Conservation (phyloP, 768 basidiomycete genomes). For the Candolleomyces eurysporus region DNA sequence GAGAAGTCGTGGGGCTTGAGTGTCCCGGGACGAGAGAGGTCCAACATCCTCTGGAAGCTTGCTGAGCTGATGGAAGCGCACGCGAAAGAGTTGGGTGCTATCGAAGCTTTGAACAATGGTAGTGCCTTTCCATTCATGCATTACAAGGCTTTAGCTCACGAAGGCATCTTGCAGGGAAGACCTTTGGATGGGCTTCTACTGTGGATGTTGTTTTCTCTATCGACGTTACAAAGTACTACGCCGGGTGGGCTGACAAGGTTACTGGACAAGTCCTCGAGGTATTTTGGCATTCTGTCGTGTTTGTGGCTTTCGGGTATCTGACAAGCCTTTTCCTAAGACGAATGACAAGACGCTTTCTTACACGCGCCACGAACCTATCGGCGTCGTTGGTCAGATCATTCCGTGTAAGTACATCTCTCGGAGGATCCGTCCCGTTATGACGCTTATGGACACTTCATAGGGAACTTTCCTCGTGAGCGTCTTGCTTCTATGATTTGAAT, state of each 20-base stretch:
- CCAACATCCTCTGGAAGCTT: constrained; percentile 28
- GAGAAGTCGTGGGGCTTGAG: constrained; percentile 69
- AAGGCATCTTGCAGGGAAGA: constrained; percentile 10
- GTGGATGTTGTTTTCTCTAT: constrained; percentile 16
- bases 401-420: constrained; percentile 52
- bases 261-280: constrained; percentile 17
- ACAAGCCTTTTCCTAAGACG: constrained; percentile 33
- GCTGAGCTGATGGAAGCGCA: constrained; percentile 28
- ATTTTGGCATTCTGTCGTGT: not conserved
- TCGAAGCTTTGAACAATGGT: constrained; percentile 25
- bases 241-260: constrained; percentile 57
- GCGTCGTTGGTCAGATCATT: constrained; percentile 54
- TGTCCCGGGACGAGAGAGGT: constrained; percentile 37
- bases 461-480: constrained; percentile 54
- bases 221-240: constrained; percentile 48
- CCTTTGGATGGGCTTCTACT: not conserved
- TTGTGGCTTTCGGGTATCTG: not conserved
- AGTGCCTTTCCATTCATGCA: constrained; percentile 36
- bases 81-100: constrained; percentile 26
- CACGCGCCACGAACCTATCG: constrained; percentile 65
- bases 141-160: not conserved
- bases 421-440: not conserved
- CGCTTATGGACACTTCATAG: constrained; percentile 8
- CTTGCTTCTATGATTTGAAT: constrained; percentile 34
- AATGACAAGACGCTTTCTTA: constrained; percentile 56